A percentile compares a stretch with the other conserved stretches of the same genome.
These are phyloP conservation scores for Leptographium wingfieldii DNA, from an alignment of 2,329 filamentous ascomycete genomes.

Conservation along the genomic window DNA sequence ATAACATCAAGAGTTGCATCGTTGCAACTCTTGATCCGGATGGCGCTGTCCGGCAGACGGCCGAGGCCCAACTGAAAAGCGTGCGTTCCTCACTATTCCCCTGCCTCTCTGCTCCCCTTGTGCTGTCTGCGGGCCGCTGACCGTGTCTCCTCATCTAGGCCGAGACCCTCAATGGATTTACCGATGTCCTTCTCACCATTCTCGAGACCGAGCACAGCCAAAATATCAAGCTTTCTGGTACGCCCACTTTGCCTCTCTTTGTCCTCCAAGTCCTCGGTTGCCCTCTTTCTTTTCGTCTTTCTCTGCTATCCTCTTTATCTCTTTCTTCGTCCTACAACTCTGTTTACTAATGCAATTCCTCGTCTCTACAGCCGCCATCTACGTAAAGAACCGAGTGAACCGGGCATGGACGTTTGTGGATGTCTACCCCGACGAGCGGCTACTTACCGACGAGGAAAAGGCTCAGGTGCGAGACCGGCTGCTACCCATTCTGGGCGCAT, in stretches of 20 bases:
- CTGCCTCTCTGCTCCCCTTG: neutral
- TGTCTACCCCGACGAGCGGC: slow-evolving; percentile 56
- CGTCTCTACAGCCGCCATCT: slow-evolving; percentile 62
- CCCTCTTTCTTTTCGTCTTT: too few species aligned
- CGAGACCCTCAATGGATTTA: slow-evolving; percentile 81
- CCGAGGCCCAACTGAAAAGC: slow-evolving; percentile 71
- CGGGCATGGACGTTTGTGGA: slow-evolving; percentile 77
- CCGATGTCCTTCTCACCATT: slow-evolving; percentile 81
- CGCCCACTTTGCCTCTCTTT: neutral
- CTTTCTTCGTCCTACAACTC: neutral
- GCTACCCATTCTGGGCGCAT: slow-evolving; percentile 75
- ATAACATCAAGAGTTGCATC: slow-evolving; percentile 12
- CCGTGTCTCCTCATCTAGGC: slow-evolving; percentile 41
- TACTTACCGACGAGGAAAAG: slow-evolving; percentile 84
- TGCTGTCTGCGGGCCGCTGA: slow-evolving; percentile 5
- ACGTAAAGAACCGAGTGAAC: slow-evolving; percentile 94
- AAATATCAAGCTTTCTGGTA: slow-evolving; percentile 80
- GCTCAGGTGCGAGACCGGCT: slow-evolving; percentile 73
- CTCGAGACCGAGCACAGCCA: slow-evolving; percentile 78
- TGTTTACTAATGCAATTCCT: too few species aligned
- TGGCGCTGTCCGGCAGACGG: slow-evolving; percentile 48
- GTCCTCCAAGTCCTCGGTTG: neutral
- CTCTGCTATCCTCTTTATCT: neutral
- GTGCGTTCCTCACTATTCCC: slow-evolving; percentile 32
- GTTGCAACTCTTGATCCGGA: slow-evolving; percentile 12